Conservation (phyloP, 1,284 basidiomycete species). For the Veloboletus limbatus region DNA sequence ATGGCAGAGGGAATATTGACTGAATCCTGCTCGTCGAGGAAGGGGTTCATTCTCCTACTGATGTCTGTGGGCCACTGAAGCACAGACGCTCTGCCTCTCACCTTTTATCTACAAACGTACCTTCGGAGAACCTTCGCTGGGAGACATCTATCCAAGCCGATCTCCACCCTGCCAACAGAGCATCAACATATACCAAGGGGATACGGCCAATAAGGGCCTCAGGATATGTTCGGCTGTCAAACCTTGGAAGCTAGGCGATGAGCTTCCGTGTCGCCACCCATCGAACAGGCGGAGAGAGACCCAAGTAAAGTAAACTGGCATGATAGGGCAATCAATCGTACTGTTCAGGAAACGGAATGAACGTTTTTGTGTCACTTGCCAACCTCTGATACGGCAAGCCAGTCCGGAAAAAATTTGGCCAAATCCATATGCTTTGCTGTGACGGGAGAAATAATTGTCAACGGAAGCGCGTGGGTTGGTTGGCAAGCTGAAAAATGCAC, state of each 20-base stretch:
- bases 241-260: neutral
- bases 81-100: neutral
- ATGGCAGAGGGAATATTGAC: neutral
- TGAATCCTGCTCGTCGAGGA: neutral
- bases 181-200: neutral
- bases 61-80: neutral
- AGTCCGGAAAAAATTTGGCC: neutral
- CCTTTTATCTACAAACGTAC: constrained; percentile 16
- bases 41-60: neutral
- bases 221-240: neutral
- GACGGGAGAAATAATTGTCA: no score
- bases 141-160: neutral
- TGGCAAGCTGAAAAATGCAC: neutral
- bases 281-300: neutral
- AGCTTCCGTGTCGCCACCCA: neutral
- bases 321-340: neutral
- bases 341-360: neutral
- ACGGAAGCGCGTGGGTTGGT: constrained; percentile 5
- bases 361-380: constrained; percentile 5
- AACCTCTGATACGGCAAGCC: constrained; percentile 10
- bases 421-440: constrained; percentile 1
- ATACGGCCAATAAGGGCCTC: neutral
- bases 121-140: neutral
- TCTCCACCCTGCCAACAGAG: constrained; percentile 12
- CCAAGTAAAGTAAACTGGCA: neutral